Evolutionary conservation across 805 yeast species (phyloP), one percentile per base, ranked within the genome.

Genomic region (Wickerhamiella dianesei): DNA sequence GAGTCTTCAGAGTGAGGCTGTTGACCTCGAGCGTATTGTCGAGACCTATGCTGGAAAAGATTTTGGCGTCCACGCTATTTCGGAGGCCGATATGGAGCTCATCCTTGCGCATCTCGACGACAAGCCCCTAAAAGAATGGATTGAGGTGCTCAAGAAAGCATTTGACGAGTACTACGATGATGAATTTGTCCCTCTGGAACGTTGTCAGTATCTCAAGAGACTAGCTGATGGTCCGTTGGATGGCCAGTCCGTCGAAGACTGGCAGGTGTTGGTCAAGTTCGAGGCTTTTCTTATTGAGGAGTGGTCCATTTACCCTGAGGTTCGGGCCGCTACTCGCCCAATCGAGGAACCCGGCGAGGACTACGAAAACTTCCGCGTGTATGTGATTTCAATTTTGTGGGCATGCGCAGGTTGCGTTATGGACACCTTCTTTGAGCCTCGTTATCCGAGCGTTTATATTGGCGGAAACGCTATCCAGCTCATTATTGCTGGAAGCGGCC

Each of bases 271-370:
- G 19, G 43, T 51, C 32, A 64, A 62, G 45, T 56, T 68, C 21
- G 70, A 71, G 48, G 77, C 77, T 2, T 69, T 67, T 19, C 56
- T 73, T 40, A 64, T 63, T 43, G 40, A 50, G 37, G 63, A 57
- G 50, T 72, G 70, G 59, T 75, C 80, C 0, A 79, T 79, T 3
- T 76, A 76, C 50, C 79, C 80, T 2, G 80, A 77, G 56, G 77
- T 77, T 16, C 62, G 82, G 25, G 71, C 81, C 4, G 73, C 76
- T 22, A 70, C 74, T 5, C 72, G 70, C 18, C 72, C 79, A 1
- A 63, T 57, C 41, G 81, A 75, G 52, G 79, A 76, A 45, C 54
- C 41, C 8, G 53, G 53, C 14, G 56, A 67, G 40, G 67, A 69
- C 1, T 66, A 63, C 41, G 79, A 76, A 48, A 75, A 79, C 8